Percentiles rank a stretch among this genome's conserved stretches.
phyloP scores from a whole-genome alignment of 768 basidiomycete species.

The Tulasnella calospora region DNA sequence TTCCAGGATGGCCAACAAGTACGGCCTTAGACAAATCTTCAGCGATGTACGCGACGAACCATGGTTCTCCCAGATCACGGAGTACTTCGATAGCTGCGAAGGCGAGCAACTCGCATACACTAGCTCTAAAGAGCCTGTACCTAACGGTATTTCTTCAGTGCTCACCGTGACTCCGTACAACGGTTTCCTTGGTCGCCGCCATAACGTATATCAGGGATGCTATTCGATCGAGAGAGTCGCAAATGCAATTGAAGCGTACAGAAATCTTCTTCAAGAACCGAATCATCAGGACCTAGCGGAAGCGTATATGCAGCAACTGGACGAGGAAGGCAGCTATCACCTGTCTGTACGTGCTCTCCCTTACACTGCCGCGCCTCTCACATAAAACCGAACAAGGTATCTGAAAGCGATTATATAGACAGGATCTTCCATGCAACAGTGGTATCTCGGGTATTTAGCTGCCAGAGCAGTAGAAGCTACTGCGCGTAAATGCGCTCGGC shows the following conservation, averaged over 20 bases:
- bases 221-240: background rate
- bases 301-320: background rate
- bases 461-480: background rate
- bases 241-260: background rate
- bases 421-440: background rate
- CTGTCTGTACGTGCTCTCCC: background rate
- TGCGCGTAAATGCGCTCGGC: background rate
- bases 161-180: background rate
- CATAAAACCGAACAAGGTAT: background rate
- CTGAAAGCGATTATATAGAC: background rate
- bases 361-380: no score
- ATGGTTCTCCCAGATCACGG: background rate
- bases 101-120: background rate
- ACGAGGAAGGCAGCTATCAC: background rate
- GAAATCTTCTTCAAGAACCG: background rate
- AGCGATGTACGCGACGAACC: background rate
- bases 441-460: background rate
- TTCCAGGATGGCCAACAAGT: background rate
- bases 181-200: background rate
- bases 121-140: background rate
- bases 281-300: background rate
- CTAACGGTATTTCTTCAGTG: background rate
- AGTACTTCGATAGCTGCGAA: background rate
- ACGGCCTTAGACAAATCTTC: background rate
- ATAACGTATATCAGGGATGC: no score